Evolutionary conservation across 768 basidiomycete genomes (phyloP).

Genomic region (Dacryopinax primogenitus): DNA sequence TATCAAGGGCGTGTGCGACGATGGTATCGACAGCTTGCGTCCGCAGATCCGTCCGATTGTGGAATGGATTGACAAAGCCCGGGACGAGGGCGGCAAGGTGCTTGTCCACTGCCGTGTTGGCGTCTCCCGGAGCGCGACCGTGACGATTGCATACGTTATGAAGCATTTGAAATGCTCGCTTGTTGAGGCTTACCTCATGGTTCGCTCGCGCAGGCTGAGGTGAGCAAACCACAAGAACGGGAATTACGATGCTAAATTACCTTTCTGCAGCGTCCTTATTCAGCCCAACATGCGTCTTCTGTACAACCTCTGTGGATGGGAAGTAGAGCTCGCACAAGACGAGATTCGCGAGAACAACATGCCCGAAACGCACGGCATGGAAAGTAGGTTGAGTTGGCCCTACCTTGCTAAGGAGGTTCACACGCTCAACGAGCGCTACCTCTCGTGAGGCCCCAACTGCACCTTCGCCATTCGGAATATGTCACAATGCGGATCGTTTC

Average conservation of each 20-base stretch:
- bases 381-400: conserved; percentile 62
- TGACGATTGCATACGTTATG: conserved; percentile 98
- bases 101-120: conserved; percentile 98
- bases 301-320: conserved; percentile 92
- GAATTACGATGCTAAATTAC: neutral
- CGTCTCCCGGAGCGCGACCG: conserved; percentile 87
- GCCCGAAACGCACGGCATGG: conserved; percentile 30
- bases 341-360: conserved; percentile 10
- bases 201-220: conserved; percentile 74
- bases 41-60: conserved; percentile 80
- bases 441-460: conserved; percentile 27
- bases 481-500: conserved; percentile 1
- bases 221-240: conserved; percentile 8
- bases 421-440: conserved; percentile 72
- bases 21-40: conserved; percentile 88
- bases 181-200: conserved; percentile 87
- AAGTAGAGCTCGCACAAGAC: conserved; percentile 78
- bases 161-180: conserved; percentile 73
- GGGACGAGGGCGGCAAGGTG: conserved; percentile 71
- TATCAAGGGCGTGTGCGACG: conserved; percentile 86
- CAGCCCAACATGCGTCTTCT: conserved; percentile 94
- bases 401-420: conserved; percentile 77
- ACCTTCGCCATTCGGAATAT: neutral
- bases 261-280: conserved; percentile 48
- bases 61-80: conserved; percentile 84